Base-by-base conservation (phyloP, 495 filamentous ascomycete species). In the Penicillium herquei region DNA sequence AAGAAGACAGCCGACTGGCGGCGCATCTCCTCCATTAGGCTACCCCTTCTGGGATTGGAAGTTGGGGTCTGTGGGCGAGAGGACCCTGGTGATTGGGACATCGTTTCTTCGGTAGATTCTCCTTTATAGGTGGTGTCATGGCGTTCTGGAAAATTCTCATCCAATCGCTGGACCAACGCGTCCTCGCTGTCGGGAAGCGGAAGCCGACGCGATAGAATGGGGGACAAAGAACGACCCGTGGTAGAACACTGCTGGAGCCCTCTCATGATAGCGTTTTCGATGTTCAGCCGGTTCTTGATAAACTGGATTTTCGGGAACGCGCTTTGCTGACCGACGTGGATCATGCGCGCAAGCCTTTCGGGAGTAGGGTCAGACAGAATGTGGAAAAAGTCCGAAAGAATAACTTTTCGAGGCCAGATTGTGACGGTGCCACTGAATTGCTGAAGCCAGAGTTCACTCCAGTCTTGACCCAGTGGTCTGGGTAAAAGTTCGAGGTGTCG, bases 361-460 rank as follows among this genome's bases (percentile, higher is more conserved):
- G 83, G 71, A 39, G 77, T 84, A 0, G 94, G 94, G 63, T 98
- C 94, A 7, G 84, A 84, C 9, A 98, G 77, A 64, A 98, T 95
- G 61, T 89, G 81, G 65, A 78, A 85, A 71, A 97, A 96, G 68
- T 98, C 94, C 9, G 80, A 84, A 2, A 81, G 58, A 2, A 83
- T 74, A 40, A 79, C 83, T 67, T 91, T 90, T 3, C 21, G 21
- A 26, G 94, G 94, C 85, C 94, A 98, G 62, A 98, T 90, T 8
- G 95, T 98, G 54, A 98, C 87, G 14, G 90, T 97, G 39, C 94
- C 94, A 56, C 85, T 88, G 76, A 98, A 97, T 55, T 87, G 86
- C 69, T 98, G 94, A 31, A 98, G 81, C 89, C 92, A 98, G 34
- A 98, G 87, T 69, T 93, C 87, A 50, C 84, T 88, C 94, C 94